Evolutionary conservation across 768 basidiomycete genomes (phyloP).

Genomic region (Lentinula lateritia): DNA sequence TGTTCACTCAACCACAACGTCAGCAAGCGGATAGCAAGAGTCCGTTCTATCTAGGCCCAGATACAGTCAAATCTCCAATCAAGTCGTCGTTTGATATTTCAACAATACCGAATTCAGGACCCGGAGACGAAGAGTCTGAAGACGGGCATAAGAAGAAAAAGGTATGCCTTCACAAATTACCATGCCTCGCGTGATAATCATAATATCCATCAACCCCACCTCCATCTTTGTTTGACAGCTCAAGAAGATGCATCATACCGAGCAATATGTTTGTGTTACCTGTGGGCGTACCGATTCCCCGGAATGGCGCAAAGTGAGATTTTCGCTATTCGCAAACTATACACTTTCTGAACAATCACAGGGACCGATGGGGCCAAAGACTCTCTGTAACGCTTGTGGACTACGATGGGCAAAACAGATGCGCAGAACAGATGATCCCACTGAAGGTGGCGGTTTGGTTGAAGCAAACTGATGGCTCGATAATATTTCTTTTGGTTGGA

Average conservation of each 20-base stretch:
- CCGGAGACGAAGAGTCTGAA: conserved; percentile 40
- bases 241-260: conserved; percentile 44
- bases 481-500: neutral
- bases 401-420: conserved; percentile 84
- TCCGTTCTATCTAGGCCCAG: neutral
- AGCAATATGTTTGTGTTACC: conserved; percentile 83
- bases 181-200: neutral
- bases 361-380: conserved; percentile 95
- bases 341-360: conserved; percentile 18
- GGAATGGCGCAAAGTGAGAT: conserved; percentile 88
- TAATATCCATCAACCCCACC: neutral
- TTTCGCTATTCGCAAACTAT: neutral
- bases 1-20: conserved; percentile 12
- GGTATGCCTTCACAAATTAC: conserved; percentile 27
- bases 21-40: neutral
- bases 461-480: neutral
- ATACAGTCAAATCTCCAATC: neutral
- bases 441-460: neutral
- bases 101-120: conserved; percentile 9
- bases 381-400: conserved; percentile 96
- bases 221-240: conserved; percentile 17
- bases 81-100: conserved; percentile 3
- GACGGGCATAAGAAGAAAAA: conserved; percentile 60
- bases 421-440: conserved; percentile 32
- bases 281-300: conserved; percentile 96